Conservation (phyloP, 164 flowering plant species). For the Liquidambar formosana region DNA sequence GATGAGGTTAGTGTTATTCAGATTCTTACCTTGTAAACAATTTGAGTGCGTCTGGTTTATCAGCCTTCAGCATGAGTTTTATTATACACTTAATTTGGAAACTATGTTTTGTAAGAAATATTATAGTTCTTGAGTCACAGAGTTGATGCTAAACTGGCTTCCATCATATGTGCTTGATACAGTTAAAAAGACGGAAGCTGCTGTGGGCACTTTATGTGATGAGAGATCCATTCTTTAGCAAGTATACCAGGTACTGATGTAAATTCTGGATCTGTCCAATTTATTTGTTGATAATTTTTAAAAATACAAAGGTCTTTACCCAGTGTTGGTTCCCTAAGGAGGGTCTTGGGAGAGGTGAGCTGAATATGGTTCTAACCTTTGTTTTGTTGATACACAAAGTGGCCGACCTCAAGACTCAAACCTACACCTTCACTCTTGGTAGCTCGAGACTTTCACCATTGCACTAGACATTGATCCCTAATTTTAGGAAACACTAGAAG, state of each 20-base stretch:
- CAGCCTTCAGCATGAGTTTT: neutral
- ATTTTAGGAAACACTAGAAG: no score
- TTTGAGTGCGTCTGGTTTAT: neutral
- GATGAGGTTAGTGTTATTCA: conserved; percentile 63
- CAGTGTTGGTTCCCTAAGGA: no score
- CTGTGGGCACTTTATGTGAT: conserved; percentile 90
- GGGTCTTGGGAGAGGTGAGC: no score
- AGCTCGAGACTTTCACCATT: no score
- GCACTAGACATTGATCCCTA: no score
- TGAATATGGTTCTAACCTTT: no score
- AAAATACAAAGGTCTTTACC: no score
- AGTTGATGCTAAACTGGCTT: neutral
- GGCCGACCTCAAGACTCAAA: no score
- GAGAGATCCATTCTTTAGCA: conserved; percentile 97
- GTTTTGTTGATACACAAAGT: no score
- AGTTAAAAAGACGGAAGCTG: conserved; percentile 83
- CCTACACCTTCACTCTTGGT: no score
- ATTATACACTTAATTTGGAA: neutral
- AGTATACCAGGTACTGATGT: conserved; percentile 66
- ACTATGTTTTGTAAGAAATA: neutral
- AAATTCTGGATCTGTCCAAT: neutral
- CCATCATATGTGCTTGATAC: conserved; percentile 17
- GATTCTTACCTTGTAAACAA: neutral
- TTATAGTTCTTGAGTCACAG: no score
- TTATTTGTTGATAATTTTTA: neutral